Conservation (phyloP, 768 basidiomycete species). For the Tricholoma sp. region DNA sequence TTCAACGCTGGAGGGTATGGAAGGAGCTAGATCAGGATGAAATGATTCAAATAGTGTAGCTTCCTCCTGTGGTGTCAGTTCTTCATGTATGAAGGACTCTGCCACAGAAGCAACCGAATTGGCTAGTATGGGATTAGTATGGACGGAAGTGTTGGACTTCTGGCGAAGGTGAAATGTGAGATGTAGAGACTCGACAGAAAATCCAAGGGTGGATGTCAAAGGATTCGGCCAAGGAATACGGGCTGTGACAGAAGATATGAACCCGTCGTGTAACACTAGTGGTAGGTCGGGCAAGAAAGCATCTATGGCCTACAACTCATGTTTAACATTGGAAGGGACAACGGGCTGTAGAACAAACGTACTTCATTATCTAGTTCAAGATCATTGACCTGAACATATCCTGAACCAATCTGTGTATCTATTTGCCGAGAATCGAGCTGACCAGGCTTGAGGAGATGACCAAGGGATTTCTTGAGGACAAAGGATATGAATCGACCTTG, state of each 20-base stretch:
- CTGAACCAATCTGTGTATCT: constrained; percentile 90
- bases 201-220: constrained; percentile 63
- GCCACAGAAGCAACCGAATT: constrained; percentile 72
- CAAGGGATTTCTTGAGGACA: constrained; percentile 74
- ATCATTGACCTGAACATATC: constrained; percentile 81
- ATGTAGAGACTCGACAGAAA: constrained; percentile 63
- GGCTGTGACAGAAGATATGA: constrained; percentile 68
- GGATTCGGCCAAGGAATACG: constrained; percentile 86
- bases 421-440: constrained; percentile 84
- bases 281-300: constrained; percentile 59
- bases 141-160: constrained; percentile 13
- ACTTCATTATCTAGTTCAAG: constrained; percentile 76
- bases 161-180: constrained; percentile 54
- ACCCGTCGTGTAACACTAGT: constrained; percentile 62
- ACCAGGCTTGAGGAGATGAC: constrained; percentile 83
- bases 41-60: constrained; percentile 66
- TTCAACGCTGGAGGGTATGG: constrained; percentile 28
- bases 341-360: constrained; percentile 22
- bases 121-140: constrained; percentile 43
- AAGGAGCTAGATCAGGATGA: constrained; percentile 35
- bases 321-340: constrained; percentile 13
- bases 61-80: constrained; percentile 69
- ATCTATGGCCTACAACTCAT: constrained; percentile 67
- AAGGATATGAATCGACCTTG: constrained; percentile 90
- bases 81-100: constrained; percentile 79